These are phyloP conservation scores for Trametes polyzona DNA, from an alignment of 1,284 basidiomycete genomes.

Conservation along the genomic window DNA sequence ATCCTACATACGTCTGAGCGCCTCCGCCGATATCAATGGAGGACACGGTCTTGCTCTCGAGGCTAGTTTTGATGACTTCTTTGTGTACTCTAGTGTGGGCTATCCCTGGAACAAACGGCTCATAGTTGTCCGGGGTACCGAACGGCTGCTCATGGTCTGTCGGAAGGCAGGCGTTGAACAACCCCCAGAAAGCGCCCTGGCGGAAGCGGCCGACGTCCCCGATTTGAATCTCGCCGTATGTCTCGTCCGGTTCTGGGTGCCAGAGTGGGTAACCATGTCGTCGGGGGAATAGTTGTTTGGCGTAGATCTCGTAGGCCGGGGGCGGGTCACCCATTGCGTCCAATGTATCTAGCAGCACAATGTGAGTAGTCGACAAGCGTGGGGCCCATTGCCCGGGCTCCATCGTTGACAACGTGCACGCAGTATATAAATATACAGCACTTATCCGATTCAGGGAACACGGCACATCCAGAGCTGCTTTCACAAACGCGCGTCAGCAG, in stretches of 20 bases:
- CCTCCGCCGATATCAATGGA: slow-evolving; percentile 2
- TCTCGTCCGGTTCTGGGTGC: slow-evolving; percentile 26
- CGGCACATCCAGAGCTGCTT: too few species aligned
- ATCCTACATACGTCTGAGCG: slow-evolving; percentile 4
- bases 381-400: too few species aligned
- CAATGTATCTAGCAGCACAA: too few species aligned
- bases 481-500: too few species aligned
- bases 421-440: too few species aligned
- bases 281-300: slow-evolving; percentile 20
- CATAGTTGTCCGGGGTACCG: slow-evolving; percentile 24
- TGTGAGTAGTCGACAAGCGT: too few species aligned
- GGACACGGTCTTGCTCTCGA: slow-evolving; percentile 15
- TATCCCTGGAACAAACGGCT: slow-evolving; percentile 11
- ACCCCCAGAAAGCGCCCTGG: slow-evolving; percentile 34
- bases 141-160: slow-evolving; percentile 23
- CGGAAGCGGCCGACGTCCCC: slow-evolving; percentile 36
- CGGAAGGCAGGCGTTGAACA: slow-evolving; percentile 34
- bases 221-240: slow-evolving; percentile 23
- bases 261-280: slow-evolving; percentile 28
- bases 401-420: too few species aligned
- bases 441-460: too few species aligned
- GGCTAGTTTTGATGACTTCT: slow-evolving; percentile 4
- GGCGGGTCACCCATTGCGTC: too few species aligned
- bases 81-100: background rate
- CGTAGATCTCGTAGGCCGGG: slow-evolving; percentile 19